Base-by-base conservation (phyloP, 306 rosid genomes). In the Gillenia trifoliata region DNA sequence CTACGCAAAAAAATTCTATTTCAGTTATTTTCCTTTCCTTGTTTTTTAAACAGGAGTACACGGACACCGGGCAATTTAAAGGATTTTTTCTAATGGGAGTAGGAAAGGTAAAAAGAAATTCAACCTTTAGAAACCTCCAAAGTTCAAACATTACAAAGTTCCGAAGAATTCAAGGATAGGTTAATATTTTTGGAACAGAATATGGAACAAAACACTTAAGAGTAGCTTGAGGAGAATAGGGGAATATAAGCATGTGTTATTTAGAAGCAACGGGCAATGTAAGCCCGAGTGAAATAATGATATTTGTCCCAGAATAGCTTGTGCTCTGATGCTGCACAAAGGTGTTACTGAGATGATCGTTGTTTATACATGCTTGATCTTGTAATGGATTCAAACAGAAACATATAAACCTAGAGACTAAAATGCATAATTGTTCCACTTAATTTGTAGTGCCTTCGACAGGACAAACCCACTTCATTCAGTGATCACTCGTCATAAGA, bases 371-470 rank as follows among this genome's bases (percentile, higher is more conserved):
- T 31, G 59, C 22, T 1, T 60, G 64, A 77, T 64, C 38, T 15
- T 5, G 15, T 59, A 8, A 76, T 68, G 74, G 80, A 75, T 38
- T 68, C 41, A 2, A 23, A 30, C 29, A 47, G 63, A 72, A 52
- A 1, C 23, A 63, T 28, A 49, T 11, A 19, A 61, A 56, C 66
- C 8, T 31, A 8, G 3, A 71, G 8, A 45, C 20, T 17, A 15
- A 45, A 45, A 15, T 45, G 20, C 52, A 45, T 20, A 45, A 1
- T 45, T 45, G 29, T 63, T 54, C 47, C n/a, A 13, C 36, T 34
- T 38, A 31, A 59, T 54, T 13, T 16, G 25, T 30, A 50, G 64
- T 29, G 20, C 33, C 50, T 22, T 40, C 15, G 43, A 29, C 33
- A 43, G 10, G 36, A 45, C 60, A 57, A 47, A 28, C 34, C 66